phyloP scores from a whole-genome alignment of 2,329 filamentous ascomycete genomes.

The Zasmidium angulare region DNA sequence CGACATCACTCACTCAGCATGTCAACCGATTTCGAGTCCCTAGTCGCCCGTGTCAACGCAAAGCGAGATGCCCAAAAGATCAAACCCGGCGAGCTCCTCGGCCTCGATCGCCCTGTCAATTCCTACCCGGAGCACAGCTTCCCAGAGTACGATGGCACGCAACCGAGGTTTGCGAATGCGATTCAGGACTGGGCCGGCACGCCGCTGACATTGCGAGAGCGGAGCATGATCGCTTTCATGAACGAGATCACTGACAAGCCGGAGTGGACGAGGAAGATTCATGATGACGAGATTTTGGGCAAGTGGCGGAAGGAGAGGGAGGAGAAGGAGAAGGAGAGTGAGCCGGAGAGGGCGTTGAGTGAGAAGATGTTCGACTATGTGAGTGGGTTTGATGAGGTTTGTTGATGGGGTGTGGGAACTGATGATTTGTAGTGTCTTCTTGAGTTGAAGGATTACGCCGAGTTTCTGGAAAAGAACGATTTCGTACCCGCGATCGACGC shows the following conservation, averaged over 20 bases:
- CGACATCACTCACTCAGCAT: neutral
- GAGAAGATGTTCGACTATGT: slow-evolving; percentile 30
- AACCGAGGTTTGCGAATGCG: slow-evolving; percentile 23
- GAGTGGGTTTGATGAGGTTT: neutral
- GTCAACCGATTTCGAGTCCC: neutral
- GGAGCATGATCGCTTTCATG: slow-evolving; percentile 33
- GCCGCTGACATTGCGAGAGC: slow-evolving; percentile 25
- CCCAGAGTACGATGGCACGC: neutral
- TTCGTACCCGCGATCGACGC: slow-evolving; percentile 50
- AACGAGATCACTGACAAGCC: slow-evolving; percentile 34
- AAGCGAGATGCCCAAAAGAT: neutral
- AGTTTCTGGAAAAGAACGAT: slow-evolving; percentile 41
- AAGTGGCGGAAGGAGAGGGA: slow-evolving; percentile 29
- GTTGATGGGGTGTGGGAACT: neutral
- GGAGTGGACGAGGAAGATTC: slow-evolving; percentile 31
- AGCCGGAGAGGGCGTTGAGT: slow-evolving; percentile 15
- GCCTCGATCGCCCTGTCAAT: neutral
- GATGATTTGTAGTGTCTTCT: slow-evolving; percentile 15
- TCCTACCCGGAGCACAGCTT: slow-evolving; percentile 1
- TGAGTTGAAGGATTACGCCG: slow-evolving; percentile 50
- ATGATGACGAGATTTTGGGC: slow-evolving; percentile 28
- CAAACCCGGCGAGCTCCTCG: neutral
- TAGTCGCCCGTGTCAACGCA: neutral
- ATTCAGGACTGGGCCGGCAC: slow-evolving; percentile 20
- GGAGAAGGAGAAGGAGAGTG: slow-evolving; percentile 2